Evolutionary conservation across 2,329 filamentous ascomycete species (phyloP).

Genomic region (Phaeosphaeriaceae sp.): DNA sequence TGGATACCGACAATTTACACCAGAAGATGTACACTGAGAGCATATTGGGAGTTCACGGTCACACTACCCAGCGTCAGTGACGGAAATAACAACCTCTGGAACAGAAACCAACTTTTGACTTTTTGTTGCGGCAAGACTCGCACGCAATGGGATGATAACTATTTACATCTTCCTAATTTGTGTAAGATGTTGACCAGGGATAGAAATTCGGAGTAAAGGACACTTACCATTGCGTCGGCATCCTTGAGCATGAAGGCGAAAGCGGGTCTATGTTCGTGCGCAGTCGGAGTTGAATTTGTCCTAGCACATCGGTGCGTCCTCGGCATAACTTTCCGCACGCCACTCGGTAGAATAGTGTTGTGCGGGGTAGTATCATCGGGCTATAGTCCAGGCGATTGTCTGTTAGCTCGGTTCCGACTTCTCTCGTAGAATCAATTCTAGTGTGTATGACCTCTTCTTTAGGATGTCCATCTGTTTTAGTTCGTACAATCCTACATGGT

Average conservation of each 20-base stretch:
- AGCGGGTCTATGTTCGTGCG: slow-evolving; percentile 20
- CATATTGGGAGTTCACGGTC: slow-evolving; percentile 27
- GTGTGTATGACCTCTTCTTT: no score
- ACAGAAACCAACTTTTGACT: slow-evolving; percentile 25
- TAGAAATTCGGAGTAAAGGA: slow-evolving; percentile 6
- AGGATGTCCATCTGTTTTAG: no score
- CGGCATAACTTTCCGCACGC: no score
- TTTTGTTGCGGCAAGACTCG: slow-evolving; percentile 33
- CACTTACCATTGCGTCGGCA: slow-evolving; percentile 20
- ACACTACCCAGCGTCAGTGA: slow-evolving; percentile 19
- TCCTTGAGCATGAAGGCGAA: not conserved
- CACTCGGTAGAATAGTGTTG: no score
- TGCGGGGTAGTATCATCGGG: no score
- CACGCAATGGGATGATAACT: slow-evolving; percentile 30
- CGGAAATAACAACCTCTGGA: no score
- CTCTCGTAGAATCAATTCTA: no score
- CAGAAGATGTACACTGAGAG: slow-evolving; percentile 21
- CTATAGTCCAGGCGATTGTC: no score
- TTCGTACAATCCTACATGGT: no score
- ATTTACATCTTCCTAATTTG: slow-evolving; percentile 10
- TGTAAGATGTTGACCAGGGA: slow-evolving; percentile 6
- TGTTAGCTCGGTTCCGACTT: no score
- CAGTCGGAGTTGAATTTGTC: slow-evolving; percentile 7
- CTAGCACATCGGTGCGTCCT: not conserved
- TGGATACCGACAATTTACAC: slow-evolving; percentile 23